These are phyloP conservation scores for Leishmania gerbilli DNA, from an alignment of 208 protist species.

Conservation along the genomic window DNA sequence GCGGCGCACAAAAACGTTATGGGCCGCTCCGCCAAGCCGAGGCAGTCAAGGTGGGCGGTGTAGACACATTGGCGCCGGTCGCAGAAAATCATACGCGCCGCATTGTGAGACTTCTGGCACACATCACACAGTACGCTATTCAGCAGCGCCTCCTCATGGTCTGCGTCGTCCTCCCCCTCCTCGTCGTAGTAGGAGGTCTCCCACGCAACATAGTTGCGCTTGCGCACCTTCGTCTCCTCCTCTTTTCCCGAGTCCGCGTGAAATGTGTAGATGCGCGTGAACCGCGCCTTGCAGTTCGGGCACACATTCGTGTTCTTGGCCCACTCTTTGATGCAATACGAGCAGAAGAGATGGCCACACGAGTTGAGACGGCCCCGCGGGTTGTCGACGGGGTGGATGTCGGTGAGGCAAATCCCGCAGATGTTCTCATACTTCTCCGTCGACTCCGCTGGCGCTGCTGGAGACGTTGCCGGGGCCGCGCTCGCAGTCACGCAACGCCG, in stretches of 20 bases:
- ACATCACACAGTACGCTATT: slow-evolving; percentile 55
- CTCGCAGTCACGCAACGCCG: neutral
- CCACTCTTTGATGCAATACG: slow-evolving; percentile 86
- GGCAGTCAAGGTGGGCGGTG: slow-evolving; percentile 77
- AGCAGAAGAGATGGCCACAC: slow-evolving; percentile 86
- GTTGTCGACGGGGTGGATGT: slow-evolving; percentile 68
- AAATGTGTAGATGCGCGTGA: slow-evolving; percentile 71
- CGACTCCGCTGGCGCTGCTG: neutral
- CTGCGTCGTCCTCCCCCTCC: slow-evolving; percentile 34
- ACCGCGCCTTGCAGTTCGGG: slow-evolving; percentile 82
- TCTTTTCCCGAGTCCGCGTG: slow-evolving; percentile 28
- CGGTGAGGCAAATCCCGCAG: slow-evolving; percentile 86
- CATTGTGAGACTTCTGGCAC: slow-evolving; percentile 62
- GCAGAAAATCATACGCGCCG: slow-evolving; percentile 82
- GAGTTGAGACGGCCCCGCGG: slow-evolving; percentile 82
- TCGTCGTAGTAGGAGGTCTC: slow-evolving; percentile 44
- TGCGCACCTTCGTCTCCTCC: slow-evolving; percentile 77
- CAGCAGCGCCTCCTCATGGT: slow-evolving; percentile 1
- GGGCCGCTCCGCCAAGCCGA: slow-evolving; percentile 60
- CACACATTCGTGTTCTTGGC: slow-evolving; percentile 86
- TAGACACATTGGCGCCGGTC: slow-evolving; percentile 78
- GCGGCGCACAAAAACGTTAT: slow-evolving; percentile 67
- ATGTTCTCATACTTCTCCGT: slow-evolving; percentile 44
- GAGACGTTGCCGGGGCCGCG: neutral
- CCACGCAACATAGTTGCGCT: slow-evolving; percentile 68